Percentiles rank a stretch among this genome's conserved stretches.
These are phyloP conservation scores for Blumeriella jaapii DNA, from an alignment of 2,329 filamentous ascomycete genomes.

Conservation along the genomic window DNA sequence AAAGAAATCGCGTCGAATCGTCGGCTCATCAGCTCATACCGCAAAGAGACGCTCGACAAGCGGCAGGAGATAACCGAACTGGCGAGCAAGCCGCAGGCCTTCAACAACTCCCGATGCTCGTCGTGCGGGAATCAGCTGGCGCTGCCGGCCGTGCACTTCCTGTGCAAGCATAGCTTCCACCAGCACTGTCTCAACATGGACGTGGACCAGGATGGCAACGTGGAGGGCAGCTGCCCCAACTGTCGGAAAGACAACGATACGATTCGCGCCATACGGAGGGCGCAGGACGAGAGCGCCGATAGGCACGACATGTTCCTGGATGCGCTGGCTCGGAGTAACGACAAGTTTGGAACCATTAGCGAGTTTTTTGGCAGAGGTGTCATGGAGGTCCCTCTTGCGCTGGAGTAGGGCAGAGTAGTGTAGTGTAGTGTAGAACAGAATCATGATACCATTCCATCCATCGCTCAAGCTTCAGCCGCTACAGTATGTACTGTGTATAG, in stretches of 20 bases:
- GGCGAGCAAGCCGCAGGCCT: slow-evolving; percentile 68
- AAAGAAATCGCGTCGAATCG: slow-evolving; percentile 74
- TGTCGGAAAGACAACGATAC: slow-evolving; percentile 79
- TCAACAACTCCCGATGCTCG: slow-evolving; percentile 81
- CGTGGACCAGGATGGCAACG: slow-evolving; percentile 36
- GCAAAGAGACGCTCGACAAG: slow-evolving; percentile 70
- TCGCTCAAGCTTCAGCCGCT: too few species aligned
- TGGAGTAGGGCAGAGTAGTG: slow-evolving; percentile 4
- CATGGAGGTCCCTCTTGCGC: slow-evolving; percentile 44
- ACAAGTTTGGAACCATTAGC: slow-evolving; percentile 81
- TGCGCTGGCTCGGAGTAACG: slow-evolving; percentile 64
- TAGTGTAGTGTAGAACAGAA: background rate
- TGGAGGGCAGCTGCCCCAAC: slow-evolving; percentile 69
- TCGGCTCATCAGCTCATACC: slow-evolving; percentile 71
- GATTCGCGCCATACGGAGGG: slow-evolving; percentile 73
- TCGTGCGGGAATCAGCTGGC: slow-evolving; percentile 66
- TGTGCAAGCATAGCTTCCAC: slow-evolving; percentile 96
- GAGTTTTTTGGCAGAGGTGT: slow-evolving; percentile 94
- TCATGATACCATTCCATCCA: too few species aligned
- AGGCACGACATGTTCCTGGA: slow-evolving; percentile 83
- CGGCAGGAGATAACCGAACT: slow-evolving; percentile 69
- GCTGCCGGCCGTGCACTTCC: slow-evolving; percentile 83
- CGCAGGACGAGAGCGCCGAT: slow-evolving; percentile 76
- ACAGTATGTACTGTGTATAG: too few species aligned
- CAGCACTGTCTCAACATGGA: slow-evolving; percentile 67